These are phyloP conservation scores for Yamadazyma nakazawae DNA, from an alignment of 805 yeast species.

Conservation along the genomic window DNA sequence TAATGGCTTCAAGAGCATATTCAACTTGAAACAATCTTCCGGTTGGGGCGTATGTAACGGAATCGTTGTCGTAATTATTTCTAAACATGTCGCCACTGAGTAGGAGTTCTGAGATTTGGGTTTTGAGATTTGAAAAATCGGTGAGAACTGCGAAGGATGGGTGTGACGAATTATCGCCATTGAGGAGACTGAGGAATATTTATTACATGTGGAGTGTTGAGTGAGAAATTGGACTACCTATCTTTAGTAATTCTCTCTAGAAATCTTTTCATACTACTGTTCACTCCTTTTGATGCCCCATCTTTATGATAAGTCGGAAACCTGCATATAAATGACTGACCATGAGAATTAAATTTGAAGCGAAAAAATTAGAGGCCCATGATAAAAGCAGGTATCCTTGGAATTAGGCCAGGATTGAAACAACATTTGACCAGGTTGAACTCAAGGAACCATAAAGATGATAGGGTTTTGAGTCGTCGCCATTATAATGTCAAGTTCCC, in stretches of 20 bases:
- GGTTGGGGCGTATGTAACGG: slow-evolving; percentile 95
- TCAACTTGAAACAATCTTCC: slow-evolving; percentile 88
- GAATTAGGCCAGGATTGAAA: neutral
- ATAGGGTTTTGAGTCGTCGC: neutral
- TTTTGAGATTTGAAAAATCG: neutral
- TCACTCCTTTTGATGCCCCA: neutral
- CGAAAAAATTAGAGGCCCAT: neutral
- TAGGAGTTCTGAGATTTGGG: neutral
- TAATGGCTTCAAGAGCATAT: slow-evolving; percentile 91
- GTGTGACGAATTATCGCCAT: neutral
- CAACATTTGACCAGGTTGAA: neutral
- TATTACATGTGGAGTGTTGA: neutral
- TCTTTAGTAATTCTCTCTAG: no score
- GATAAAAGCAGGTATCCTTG: neutral
- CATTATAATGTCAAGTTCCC: slow-evolving; percentile 8
- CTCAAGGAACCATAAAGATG: neutral
- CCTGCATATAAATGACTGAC: neutral
- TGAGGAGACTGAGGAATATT: neutral
- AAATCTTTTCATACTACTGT: no score
- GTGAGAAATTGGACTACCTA: neutral
- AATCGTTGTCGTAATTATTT: slow-evolving; percentile 97
- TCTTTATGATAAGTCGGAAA: no score
- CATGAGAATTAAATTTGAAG: neutral
- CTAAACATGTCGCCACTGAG: slow-evolving; percentile 57
- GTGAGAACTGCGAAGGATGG: neutral